Evolutionary conservation across 306 rosid genomes (phyloP).

Genomic region (Cicer chorassanicum): DNA sequence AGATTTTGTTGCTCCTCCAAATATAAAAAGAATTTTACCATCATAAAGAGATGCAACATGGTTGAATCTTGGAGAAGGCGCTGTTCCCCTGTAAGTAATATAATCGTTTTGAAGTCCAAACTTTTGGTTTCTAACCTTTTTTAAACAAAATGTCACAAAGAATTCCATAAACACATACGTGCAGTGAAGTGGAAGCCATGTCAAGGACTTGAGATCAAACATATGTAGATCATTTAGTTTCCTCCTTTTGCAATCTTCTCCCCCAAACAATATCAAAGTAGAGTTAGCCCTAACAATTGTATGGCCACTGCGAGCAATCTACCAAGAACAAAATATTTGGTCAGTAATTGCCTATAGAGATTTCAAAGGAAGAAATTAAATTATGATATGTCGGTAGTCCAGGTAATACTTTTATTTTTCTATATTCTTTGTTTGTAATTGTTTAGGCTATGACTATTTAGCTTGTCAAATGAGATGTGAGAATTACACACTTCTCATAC

Average conservation of each 20-base stretch:
- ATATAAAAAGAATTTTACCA: constrained; percentile 75
- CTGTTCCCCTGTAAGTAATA: constrained; percentile 72
- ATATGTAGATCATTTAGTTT: constrained; percentile 92
- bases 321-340: constrained; percentile 45
- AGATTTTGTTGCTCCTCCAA: constrained; percentile 92
- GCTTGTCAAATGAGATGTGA: background rate
- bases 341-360: constrained; percentile 35
- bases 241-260: constrained; percentile 86
- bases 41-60: constrained; percentile 85
- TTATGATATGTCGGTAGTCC: background rate
- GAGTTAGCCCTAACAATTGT: constrained; percentile 81
- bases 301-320: constrained; percentile 95
- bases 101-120: constrained; percentile 8
- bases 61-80: constrained; percentile 89
- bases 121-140: constrained; percentile 9
- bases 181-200: constrained; percentile 96
- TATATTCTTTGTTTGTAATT: background rate
- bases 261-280: constrained; percentile 82
- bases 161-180: constrained; percentile 59
- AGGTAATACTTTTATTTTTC: background rate
- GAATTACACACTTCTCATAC: constrained; percentile 14
- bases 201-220: constrained; percentile 94
- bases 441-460: background rate
- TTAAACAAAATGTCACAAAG: background rate
- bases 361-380: constrained; percentile 22